Evolutionary conservation across 2,329 filamentous ascomycete species (phyloP), one percentile per base, ranked within the genome.

Genomic region (Thelonectria rubi): DNA sequence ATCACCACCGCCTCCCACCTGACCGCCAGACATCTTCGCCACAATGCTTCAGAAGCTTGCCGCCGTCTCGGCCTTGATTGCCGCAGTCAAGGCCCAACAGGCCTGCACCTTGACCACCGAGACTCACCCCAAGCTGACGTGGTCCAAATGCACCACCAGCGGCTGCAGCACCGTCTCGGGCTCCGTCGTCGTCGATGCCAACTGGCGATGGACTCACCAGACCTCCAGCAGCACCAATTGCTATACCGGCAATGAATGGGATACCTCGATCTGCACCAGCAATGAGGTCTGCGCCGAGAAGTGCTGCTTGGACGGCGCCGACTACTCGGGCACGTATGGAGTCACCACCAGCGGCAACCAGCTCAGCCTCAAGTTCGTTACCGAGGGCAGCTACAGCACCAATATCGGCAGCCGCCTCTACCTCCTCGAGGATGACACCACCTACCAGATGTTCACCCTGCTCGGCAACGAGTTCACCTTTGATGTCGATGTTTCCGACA

Each of bases 391-490:
- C 21, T 80, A 79, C 73, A 76, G 74, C 50, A 80, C 75, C 68
- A 85, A 84, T 71, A 72, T 84, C 47, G 82, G 82, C 21, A 79
- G 86, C 57, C 84, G 89, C 68, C 77, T 88, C 45, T 92, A 90
- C 74, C 81, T 91, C 64, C 84, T 91, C 79, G 82, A 84, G 68
- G 78, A 81, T 53, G 84, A 88, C 46, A 80, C 79, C 67, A 84
- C 83, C 61, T 92, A 92, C 76, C 78, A 90, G 78, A 82, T 84
- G 72, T 88, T 91, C 78, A 82, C 86, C 61, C 80, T 91, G 60
- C 80, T 87, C 55, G 87, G 86, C 76, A 83, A 88, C 72, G 89
- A 92, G 76, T 88, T 92, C 77, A 88, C 87, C 56, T 91, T 92
- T 64, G 88, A 91, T 57, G 88, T 91, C 24, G 89, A 92, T 73